Evolutionary conservation across 164 flowering plant species (phyloP).

Genomic region (Vitis amurensis): DNA sequence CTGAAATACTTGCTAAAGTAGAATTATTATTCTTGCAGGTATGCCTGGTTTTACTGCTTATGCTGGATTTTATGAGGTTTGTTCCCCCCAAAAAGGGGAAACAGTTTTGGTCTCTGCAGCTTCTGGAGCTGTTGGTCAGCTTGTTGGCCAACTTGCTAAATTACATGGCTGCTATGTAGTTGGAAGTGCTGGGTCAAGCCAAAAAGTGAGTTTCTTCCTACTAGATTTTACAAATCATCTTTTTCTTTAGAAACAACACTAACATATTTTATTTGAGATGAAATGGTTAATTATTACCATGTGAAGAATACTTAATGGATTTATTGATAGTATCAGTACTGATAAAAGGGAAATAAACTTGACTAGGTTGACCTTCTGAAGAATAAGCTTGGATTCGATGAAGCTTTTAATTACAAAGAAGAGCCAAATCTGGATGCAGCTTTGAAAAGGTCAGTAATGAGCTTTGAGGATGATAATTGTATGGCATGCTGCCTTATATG

Average conservation of each 20-base stretch:
- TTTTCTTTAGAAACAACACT: not conserved
- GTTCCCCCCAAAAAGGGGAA: conserved; percentile 66
- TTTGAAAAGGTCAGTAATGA: conserved; percentile 43
- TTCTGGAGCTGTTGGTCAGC: conserved; percentile 85
- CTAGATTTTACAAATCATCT: not conserved
- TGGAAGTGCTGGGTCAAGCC: conserved; percentile 70
- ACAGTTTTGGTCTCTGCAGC: conserved; percentile 73
- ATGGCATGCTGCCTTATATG: not conserved
- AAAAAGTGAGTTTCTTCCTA: conserved; percentile 37
- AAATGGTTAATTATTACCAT: no score
- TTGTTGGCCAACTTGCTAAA: conserved; percentile 82
- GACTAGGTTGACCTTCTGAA: conserved; percentile 26
- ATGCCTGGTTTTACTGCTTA: conserved; percentile 90
- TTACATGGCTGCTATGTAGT: conserved; percentile 81
- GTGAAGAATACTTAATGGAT: not conserved
- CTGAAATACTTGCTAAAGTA: not conserved
- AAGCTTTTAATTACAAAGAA: conserved; percentile 65
- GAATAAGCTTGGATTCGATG: conserved; percentile 58
- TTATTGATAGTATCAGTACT: not conserved
- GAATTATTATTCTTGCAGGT: conserved; percentile 29
- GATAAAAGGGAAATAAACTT: not conserved
- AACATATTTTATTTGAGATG: not conserved
- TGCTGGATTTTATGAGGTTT: conserved; percentile 74
- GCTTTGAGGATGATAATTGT: not conserved
- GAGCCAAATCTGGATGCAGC: conserved; percentile 48